Conservation (phyloP, 768 basidiomycete species). For the Boletus pseudopeckii region DNA sequence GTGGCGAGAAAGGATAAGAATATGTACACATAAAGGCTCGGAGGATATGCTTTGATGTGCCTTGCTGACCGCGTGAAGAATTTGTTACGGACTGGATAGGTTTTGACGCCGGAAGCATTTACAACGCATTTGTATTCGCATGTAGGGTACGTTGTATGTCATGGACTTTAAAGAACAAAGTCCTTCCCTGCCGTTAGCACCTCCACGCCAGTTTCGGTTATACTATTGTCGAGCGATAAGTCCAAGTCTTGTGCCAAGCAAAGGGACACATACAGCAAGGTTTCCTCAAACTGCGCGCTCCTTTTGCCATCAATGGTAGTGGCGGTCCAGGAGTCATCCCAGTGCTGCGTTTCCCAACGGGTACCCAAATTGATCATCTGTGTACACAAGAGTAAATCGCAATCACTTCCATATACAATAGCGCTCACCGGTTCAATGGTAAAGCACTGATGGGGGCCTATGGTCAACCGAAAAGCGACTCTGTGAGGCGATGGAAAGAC, state of each 20-base stretch:
- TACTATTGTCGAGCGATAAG: slow-evolving; percentile 44
- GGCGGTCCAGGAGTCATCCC: slow-evolving; percentile 97
- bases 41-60: slow-evolving; percentile 25
- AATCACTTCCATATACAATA: background rate
- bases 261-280: slow-evolving; percentile 67
- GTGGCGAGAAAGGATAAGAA: slow-evolving; percentile 29
- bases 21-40: slow-evolving; percentile 31
- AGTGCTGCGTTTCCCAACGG: slow-evolving; percentile 73
- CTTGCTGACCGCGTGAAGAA: slow-evolving; percentile 19
- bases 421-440: slow-evolving; percentile 73
- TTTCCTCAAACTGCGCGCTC: slow-evolving; percentile 98
- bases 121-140: slow-evolving; percentile 22
- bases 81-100: slow-evolving; percentile 17
- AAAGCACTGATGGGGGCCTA: slow-evolving; percentile 45
- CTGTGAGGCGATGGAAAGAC: background rate
- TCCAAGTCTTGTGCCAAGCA: background rate
- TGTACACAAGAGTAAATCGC: slow-evolving; percentile 9
- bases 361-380: slow-evolving; percentile 92
- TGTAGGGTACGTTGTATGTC: slow-evolving; percentile 20
- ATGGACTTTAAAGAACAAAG: slow-evolving; percentile 21
- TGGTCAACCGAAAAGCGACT: slow-evolving; percentile 5
- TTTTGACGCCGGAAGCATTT: slow-evolving; percentile 18
- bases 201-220: slow-evolving; percentile 90
- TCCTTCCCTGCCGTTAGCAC: slow-evolving; percentile 65
- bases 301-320: slow-evolving; percentile 86